Conservation (phyloP, 306 rosid species). For the Trichosanthes cucumerina region DNA sequence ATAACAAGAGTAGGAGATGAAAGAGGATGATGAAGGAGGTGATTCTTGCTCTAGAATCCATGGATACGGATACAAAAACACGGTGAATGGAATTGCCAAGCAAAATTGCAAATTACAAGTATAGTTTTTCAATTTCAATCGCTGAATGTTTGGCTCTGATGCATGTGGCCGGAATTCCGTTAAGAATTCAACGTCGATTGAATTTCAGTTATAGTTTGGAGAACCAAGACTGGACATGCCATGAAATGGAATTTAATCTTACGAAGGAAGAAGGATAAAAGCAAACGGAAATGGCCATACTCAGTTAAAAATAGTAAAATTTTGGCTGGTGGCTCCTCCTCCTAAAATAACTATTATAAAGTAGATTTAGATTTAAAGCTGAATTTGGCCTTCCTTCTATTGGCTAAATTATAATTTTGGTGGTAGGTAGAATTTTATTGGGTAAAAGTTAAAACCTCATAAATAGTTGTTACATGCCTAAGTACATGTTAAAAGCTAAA, state of each 20-base stretch:
- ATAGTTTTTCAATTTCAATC: background rate
- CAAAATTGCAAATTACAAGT: background rate
- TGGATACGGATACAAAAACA: background rate
- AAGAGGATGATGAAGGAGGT: background rate
- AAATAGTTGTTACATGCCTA: no score
- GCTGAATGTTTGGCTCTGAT: background rate
- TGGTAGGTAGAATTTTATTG: no score
- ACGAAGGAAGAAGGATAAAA: background rate
- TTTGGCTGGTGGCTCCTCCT: background rate
- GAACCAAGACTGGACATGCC: background rate
- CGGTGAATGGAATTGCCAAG: background rate
- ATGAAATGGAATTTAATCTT: background rate
- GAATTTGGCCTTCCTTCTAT: no score
- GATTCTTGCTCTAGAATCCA: background rate
- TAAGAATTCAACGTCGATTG: background rate
- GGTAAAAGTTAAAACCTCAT: no score
- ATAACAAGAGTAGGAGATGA: conserved; percentile 3
- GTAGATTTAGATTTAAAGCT: no score
- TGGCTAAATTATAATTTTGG: no score
- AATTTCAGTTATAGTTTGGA: background rate
- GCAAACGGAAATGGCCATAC: background rate
- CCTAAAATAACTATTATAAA: background rate
- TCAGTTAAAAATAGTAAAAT: background rate
- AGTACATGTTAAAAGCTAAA: no score
- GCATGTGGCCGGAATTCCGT: background rate